Conservation (phyloP, 306 rosid genomes). For the Lathyrus sativus region DNA sequence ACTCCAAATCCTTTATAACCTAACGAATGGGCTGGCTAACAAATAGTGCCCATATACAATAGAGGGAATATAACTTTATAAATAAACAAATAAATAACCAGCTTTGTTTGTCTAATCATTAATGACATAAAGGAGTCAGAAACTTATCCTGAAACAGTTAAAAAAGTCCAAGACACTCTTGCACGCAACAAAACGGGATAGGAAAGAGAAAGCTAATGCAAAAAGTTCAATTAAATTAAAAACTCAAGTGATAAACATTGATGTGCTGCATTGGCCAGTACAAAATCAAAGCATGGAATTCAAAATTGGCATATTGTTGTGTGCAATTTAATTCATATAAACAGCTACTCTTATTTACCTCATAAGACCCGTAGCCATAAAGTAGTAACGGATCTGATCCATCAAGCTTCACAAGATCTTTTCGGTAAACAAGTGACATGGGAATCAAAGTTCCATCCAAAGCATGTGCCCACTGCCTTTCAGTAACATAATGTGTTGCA, state of each 20-base stretch:
- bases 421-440: slow-evolving; percentile 76
- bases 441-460: slow-evolving; percentile 82
- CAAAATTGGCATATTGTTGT: slow-evolving; percentile 17
- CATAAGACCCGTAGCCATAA: slow-evolving; percentile 95
- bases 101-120: slow-evolving; percentile 3
- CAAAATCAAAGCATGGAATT: slow-evolving; percentile 32
- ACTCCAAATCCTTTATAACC: slow-evolving; percentile 25
- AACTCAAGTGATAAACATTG: slow-evolving; percentile 26
- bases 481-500: slow-evolving; percentile 70
- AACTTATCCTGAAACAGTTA: slow-evolving; percentile 25
- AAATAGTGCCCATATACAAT: slow-evolving; percentile 7
- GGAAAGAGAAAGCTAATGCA: slow-evolving; percentile 9
- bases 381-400: slow-evolving; percentile 91
- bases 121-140: slow-evolving; percentile 24
- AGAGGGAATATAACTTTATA: slow-evolving; percentile 6
- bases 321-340: slow-evolving; percentile 27
- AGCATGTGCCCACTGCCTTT: slow-evolving; percentile 86
- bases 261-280: slow-evolving; percentile 23
- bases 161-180: slow-evolving; percentile 22
- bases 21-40: slow-evolving; percentile 26
- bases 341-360: slow-evolving; percentile 54
- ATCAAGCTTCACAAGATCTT: slow-evolving; percentile 82
- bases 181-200: slow-evolving; percentile 18
- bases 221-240: slow-evolving; percentile 10
- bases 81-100: background rate